A percentile compares a stretch with the other conserved stretches of the same genome.
Conservation (phyloP, 805 yeast genomes). For the Metschnikowia koreensis region DNA sequence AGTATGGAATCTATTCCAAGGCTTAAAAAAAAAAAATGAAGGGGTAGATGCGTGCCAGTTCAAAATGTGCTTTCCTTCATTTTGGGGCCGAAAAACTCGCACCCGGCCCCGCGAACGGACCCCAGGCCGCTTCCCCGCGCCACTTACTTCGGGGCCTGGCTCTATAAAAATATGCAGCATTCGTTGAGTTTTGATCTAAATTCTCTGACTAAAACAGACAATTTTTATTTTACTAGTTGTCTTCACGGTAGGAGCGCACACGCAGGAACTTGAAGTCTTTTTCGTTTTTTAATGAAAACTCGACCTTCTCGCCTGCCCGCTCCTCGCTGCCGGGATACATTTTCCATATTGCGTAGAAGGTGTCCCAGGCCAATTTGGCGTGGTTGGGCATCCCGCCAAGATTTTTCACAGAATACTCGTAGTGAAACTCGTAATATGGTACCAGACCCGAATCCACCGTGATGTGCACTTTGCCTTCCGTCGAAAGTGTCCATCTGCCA, state of each 20-base stretch:
- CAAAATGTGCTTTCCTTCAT: too few species aligned
- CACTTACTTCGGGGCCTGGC: too few species aligned
- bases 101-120: too few species aligned
- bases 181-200: too few species aligned
- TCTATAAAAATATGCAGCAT: too few species aligned
- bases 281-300: slow-evolving; percentile 65
- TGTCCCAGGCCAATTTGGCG: slow-evolving; percentile 70
- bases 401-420: slow-evolving; percentile 56
- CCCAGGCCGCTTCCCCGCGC: too few species aligned
- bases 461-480: slow-evolving; percentile 51
- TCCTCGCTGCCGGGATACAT: slow-evolving; percentile 36
- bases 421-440: slow-evolving; percentile 59
- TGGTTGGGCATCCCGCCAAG: slow-evolving; percentile 59
- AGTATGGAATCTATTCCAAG: too few species aligned
- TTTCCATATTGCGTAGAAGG: slow-evolving; percentile 56
- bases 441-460: slow-evolving; percentile 57
- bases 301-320: slow-evolving; percentile 47
- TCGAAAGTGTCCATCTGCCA: slow-evolving; percentile 59
- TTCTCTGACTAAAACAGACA: neutral
- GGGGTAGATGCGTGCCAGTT: too few species aligned
- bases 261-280: slow-evolving; percentile 75
- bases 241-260: slow-evolving; percentile 43
- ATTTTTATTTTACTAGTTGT: slow-evolving; percentile 3
- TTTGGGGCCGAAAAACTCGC: too few species aligned
- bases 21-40: too few species aligned